Conservation (phyloP, 179 eudicot genomes). For the Spinacia oleracea region DNA sequence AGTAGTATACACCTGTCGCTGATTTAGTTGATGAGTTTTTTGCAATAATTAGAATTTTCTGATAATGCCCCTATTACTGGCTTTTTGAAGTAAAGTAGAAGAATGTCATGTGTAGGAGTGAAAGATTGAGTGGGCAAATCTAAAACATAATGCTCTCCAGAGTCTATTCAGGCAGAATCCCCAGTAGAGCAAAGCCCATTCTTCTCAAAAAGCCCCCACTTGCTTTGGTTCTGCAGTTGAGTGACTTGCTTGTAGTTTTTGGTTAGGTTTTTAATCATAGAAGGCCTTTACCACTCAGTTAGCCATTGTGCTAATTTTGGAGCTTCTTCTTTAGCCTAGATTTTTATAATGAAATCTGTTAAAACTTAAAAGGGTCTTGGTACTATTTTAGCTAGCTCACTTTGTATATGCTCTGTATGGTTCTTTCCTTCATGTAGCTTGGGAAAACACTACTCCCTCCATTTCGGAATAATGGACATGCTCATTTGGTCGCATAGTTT, state of each 20-base stretch:
- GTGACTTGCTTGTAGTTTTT: background rate
- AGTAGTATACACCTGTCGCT: background rate
- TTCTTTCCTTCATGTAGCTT: background rate
- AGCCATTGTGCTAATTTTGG: background rate
- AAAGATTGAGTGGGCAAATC: background rate
- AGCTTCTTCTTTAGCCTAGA: background rate
- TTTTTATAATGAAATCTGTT: background rate
- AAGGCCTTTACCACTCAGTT: background rate
- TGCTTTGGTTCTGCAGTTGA: background rate
- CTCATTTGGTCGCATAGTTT: too few relatives aligned
- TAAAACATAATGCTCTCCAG: background rate
- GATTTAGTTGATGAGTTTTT: too few relatives aligned
- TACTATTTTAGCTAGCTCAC: background rate
- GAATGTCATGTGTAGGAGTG: background rate
- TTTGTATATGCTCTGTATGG: background rate
- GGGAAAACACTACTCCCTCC: background rate
- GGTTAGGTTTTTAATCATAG: too few relatives aligned
- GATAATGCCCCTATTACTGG: background rate
- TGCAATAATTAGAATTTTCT: too few relatives aligned
- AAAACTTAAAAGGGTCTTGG: background rate
- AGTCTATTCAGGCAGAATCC: background rate
- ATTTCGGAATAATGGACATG: too few relatives aligned
- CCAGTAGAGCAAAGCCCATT: background rate
- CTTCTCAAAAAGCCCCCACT: background rate
- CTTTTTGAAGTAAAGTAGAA: background rate